Percentiles rank a stretch among this genome's conserved stretches.
Evolutionary conservation across 192 early-diverging fungal species (phyloP).

Genomic region (Kappamyces sp.): DNA sequence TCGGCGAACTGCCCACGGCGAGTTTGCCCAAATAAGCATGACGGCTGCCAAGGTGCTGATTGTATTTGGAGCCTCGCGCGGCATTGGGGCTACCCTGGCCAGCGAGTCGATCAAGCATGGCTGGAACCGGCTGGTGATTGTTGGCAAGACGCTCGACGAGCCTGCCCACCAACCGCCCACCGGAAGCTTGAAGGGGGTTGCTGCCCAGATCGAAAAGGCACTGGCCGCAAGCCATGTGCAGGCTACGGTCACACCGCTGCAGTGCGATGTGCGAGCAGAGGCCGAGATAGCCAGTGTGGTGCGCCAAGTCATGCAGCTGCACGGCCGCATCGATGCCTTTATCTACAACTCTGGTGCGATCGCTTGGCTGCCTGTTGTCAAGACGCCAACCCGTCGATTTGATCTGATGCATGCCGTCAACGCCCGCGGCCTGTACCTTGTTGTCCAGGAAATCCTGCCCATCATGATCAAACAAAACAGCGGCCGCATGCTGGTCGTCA

Average conservation of each 20-base stretch:
- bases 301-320: neutral
- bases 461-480: conserved; percentile 16
- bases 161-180: neutral
- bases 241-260: too few relatives aligned
- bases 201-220: neutral
- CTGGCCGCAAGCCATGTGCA: neutral
- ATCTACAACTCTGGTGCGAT: conserved; percentile 39
- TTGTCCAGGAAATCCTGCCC: conserved; percentile 21
- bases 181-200: conserved; percentile 5
- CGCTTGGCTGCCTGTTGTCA: conserved; percentile 21
- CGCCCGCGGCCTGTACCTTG: conserved; percentile 18
- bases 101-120: neutral
- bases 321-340: conserved; percentile 26
- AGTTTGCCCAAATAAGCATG: too few relatives aligned
- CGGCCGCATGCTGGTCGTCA: conserved; percentile 29
- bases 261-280: neutral
- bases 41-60: neutral
- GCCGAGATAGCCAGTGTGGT: conserved; percentile 8
- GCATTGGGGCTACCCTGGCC: conserved; percentile 9
- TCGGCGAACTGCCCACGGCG: too few relatives aligned
- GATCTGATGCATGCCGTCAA: conserved; percentile 26
- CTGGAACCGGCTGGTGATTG: neutral
- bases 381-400: conserved; percentile 23
- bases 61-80: conserved; percentile 15
- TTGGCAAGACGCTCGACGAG: neutral